phyloP scores from a whole-genome alignment of 208 protist species.

The Herpetomonas tarakana region DNA sequence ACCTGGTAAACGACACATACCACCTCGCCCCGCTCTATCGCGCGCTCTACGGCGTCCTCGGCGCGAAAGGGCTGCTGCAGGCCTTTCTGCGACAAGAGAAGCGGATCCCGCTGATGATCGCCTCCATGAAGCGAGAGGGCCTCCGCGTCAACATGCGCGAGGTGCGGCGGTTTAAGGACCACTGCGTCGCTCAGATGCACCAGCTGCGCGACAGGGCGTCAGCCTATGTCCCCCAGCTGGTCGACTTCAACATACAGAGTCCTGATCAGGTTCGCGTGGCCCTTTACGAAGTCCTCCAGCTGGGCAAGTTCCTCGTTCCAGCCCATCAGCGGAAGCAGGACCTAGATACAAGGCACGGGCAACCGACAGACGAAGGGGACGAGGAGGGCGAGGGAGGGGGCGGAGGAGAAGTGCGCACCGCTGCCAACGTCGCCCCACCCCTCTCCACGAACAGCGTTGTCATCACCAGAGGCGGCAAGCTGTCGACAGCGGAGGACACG shows the following conservation, averaged over 20 bases:
- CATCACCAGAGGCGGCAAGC: constrained; percentile 79
- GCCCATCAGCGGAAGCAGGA: neutral
- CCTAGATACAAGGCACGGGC: neutral
- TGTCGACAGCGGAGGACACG: constrained; percentile 89
- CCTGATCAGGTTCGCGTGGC: constrained; percentile 74
- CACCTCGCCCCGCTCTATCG: constrained; percentile 76
- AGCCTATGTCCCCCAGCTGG: constrained; percentile 41
- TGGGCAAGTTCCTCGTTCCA: constrained; percentile 52
- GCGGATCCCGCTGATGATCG: constrained; percentile 68
- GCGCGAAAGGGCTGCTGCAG: constrained; percentile 71
- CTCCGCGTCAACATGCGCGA: constrained; percentile 57
- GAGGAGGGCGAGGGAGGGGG: too few species aligned
- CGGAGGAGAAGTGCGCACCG: too few species aligned
- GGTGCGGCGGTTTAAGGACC: constrained; percentile 52
- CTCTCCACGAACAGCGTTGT: constrained; percentile 12
- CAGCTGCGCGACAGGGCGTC: constrained; percentile 25
- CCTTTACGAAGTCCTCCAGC: constrained; percentile 81
- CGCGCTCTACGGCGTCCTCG: constrained; percentile 74
- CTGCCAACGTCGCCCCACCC: too few species aligned
- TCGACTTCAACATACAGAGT: constrained; percentile 86
- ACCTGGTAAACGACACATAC: constrained; percentile 63
- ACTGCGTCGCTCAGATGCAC: constrained; percentile 51
- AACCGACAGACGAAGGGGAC: too few species aligned
- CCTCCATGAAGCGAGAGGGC: constrained; percentile 72
- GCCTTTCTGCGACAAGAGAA: constrained; percentile 87